Evolutionary conservation across 495 filamentous ascomycete genomes (phyloP), one percentile per base, ranked within the genome.

Genomic region (Podospora australis): DNA sequence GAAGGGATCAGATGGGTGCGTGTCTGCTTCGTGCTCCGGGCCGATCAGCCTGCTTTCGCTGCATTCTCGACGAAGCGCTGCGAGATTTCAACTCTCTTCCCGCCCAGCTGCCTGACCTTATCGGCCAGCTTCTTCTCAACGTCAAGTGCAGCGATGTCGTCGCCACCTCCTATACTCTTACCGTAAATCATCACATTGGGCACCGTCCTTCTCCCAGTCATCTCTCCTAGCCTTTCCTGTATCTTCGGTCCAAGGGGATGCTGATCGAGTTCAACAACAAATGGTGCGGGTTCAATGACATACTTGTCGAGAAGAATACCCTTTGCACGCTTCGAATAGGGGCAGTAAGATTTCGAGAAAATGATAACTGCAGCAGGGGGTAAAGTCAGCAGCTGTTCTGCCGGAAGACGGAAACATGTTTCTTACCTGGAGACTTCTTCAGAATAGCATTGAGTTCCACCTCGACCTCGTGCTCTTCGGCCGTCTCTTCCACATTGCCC

Each of bases 311-410:
- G 73, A 22, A 97, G 78, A 49, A 97, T 80, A 7, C 67, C 65
- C 66, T 98, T 98, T 11, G 91, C 92, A 53, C 76, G 79, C 50
- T 75, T 78, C 36, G 90, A 96, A 70, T 79, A 82, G 0, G 85
- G 88, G 67, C 92, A 98, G 67, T 88, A 95, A 1, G 85, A 80
- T 66, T 97, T 97, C 46, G 88, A 95, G 72, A 97, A 96, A 44
- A 98, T 87, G 58, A 96, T 87, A 41, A 96, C 86, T 90, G 58
- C 24, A 39, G 36, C 16, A 26, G 16, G 47, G 45, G 16, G 21
- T 23, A n/a, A 14, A 11, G 40, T 57, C 58, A 66, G 67, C 24
- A 48, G 5, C 22, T 35, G 38, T 57, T 36, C 23, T 49, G 8
- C 3, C 11, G 5, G 1, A 14, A 7, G 40, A 28, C 30, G 10